Evolutionary conservation across 805 yeast genomes (phyloP).

Genomic region (Alloascoidea africana): DNA sequence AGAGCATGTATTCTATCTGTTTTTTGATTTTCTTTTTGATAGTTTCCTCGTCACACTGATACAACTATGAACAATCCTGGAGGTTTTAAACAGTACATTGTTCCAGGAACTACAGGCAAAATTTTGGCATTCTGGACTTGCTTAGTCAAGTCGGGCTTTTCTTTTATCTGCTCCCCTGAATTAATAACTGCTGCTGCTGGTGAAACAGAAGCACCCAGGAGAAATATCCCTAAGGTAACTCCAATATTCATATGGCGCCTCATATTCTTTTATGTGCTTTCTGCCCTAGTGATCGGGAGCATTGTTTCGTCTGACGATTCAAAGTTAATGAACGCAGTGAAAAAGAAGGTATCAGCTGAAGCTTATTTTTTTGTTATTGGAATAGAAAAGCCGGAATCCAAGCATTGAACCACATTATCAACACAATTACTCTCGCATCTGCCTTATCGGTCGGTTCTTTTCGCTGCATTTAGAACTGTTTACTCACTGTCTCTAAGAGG

Average conservation of each 20-base stretch:
- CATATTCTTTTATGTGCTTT: conserved; percentile 40
- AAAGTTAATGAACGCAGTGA: conserved; percentile 30
- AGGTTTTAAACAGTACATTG: conserved; percentile 32
- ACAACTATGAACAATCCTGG: conserved; percentile 35
- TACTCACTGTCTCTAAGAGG: conserved; percentile 36
- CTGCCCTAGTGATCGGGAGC: conserved; percentile 42
- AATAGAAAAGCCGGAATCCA: conserved; percentile 43
- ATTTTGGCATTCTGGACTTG: conserved; percentile 52
- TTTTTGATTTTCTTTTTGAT: too few relatives aligned
- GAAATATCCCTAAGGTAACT: conserved; percentile 47
- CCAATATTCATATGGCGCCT: conserved; percentile 45
- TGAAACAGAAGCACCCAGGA: conserved; percentile 45
- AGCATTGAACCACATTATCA: conserved; percentile 62
- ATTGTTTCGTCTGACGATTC: conserved; percentile 40
- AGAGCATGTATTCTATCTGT: too few relatives aligned
- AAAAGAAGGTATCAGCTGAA: conserved; percentile 45
- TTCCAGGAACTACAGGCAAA: conserved; percentile 40
- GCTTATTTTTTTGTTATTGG: conserved; percentile 78
- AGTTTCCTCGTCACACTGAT: too few relatives aligned
- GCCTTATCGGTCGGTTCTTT: conserved; percentile 79
- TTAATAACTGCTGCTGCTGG: conserved; percentile 40
- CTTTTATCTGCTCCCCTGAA: conserved; percentile 79
- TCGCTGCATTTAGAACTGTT: conserved; percentile 46
- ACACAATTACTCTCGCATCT: conserved; percentile 58
- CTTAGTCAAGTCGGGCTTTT: conserved; percentile 47